These are phyloP conservation scores for Moricandia arvensis DNA, from an alignment of 345 rosid species.

Conservation along the genomic window DNA sequence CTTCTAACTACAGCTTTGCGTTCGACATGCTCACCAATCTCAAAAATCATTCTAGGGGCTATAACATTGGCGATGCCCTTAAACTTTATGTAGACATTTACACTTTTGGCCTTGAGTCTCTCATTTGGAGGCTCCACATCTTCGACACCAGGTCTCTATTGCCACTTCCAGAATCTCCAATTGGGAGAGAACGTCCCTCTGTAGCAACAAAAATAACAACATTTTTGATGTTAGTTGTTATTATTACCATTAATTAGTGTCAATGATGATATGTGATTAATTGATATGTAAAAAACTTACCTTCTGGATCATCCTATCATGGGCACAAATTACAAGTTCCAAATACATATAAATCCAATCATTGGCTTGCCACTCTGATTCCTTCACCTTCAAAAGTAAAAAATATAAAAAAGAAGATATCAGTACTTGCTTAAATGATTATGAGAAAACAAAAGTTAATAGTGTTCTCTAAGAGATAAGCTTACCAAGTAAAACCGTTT, in stretches of 20 bases:
- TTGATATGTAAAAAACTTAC: too few species aligned
- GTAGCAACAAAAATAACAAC: not conserved
- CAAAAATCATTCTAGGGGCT: not conserved
- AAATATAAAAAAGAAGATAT: not conserved
- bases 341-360: too few species aligned
- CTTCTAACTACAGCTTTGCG: too few species aligned
- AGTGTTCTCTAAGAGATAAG: not conserved
- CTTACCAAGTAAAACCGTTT: constrained; percentile 6
- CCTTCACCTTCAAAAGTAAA: too few species aligned
- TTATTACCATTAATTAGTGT: not conserved
- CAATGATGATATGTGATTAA: not conserved
- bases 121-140: not conserved
- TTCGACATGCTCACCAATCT: too few species aligned
- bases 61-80: not conserved
- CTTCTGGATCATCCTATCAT: too few species aligned
- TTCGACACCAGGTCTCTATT: not conserved
- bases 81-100: not conserved
- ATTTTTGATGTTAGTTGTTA: not conserved
- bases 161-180: not conserved
- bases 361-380: too few species aligned
- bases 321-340: too few species aligned
- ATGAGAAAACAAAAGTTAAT: not conserved
- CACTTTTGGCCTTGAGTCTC: not conserved
- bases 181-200: not conserved
- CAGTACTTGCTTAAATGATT: not conserved